Percentiles rank a stretch among this genome's conserved stretches.
These are phyloP conservation scores for Royoungia palumana DNA, from an alignment of 768 basidiomycete genomes.

Conservation along the genomic window DNA sequence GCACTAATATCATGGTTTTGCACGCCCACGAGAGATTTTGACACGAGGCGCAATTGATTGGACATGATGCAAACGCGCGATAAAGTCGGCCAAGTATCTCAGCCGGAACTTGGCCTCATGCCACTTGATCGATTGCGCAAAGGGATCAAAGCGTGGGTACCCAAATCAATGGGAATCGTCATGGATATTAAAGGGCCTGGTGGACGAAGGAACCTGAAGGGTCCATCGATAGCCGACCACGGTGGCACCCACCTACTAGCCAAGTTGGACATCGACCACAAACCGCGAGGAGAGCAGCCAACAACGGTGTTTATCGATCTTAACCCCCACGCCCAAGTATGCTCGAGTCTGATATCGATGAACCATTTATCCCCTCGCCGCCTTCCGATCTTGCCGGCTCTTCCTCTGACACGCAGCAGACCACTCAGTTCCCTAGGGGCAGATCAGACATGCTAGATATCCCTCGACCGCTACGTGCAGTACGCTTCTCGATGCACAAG, in stretches of 20 bases:
- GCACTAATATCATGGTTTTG: slow-evolving; percentile 16
- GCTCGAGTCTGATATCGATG: slow-evolving; percentile 28
- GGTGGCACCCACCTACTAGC: neutral
- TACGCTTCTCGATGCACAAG: slow-evolving; percentile 32
- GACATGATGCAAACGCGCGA: slow-evolving; percentile 26
- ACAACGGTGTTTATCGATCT: slow-evolving; percentile 7
- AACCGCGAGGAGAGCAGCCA: slow-evolving; percentile 7
- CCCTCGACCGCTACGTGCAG: slow-evolving; percentile 29
- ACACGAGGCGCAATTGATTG: slow-evolving; percentile 20
- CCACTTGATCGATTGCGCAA: slow-evolving; percentile 17
- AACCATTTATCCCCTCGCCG: slow-evolving; percentile 29
- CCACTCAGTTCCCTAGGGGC: slow-evolving; percentile 15
- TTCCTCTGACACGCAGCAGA: slow-evolving; percentile 28
- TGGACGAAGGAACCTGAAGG: neutral
- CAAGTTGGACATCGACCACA: slow-evolving; percentile 5
- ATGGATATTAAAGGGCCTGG: slow-evolving; percentile 15
- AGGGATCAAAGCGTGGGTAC: slow-evolving; percentile 9
- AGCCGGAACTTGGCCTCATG: slow-evolving; percentile 28
- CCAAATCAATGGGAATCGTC: slow-evolving; percentile 1
- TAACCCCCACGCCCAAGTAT: slow-evolving; percentile 16
- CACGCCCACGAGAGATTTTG: neutral
- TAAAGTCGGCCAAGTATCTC: neutral
- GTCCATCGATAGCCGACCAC: neutral
- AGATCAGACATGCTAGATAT: slow-evolving; percentile 22
- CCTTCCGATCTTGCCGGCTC: slow-evolving; percentile 25